Evolutionary conservation across 2,329 filamentous ascomycete species (phyloP).

Genomic region (Aspergillus arachidicola): DNA sequence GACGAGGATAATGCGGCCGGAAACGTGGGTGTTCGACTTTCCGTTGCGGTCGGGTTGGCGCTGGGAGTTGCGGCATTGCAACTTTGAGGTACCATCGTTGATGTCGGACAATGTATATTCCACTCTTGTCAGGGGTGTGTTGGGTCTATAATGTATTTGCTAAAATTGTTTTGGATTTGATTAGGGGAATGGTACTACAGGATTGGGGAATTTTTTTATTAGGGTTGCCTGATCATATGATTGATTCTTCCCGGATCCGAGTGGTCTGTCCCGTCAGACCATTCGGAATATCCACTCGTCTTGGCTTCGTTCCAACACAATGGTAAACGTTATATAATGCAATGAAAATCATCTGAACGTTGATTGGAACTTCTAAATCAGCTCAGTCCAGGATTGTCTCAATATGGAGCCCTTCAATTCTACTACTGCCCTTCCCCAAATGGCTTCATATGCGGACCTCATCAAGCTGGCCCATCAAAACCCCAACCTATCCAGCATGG

Average conservation of each 20-base stretch:
- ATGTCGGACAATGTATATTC: background rate
- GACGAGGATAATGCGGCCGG: conserved; percentile 15
- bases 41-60: conserved; percentile 15
- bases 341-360: background rate
- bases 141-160: background rate
- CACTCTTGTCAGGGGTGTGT: background rate
- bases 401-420: conserved; percentile 23
- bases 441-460: conserved; percentile 63
- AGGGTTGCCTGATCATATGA: conserved; percentile 14
- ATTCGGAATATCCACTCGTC: conserved; percentile 17
- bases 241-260: conserved; percentile 17
- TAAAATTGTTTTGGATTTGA: background rate
- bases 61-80: conserved; percentile 16
- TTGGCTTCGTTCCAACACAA: background rate
- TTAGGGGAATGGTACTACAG: background rate
- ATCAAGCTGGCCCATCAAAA: conserved; percentile 69
- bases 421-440: conserved; percentile 24
- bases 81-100: conserved; percentile 1
- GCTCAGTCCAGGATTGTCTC: background rate
- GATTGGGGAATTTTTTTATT: background rate
- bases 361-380: background rate
- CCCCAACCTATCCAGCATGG: conserved; percentile 78
- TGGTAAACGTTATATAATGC: background rate
- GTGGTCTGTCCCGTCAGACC: conserved; percentile 26
- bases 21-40: conserved; percentile 7